These are phyloP conservation scores for Pyrenophora seminiperda DNA, from an alignment of 2,329 filamentous ascomycete species.

Conservation along the genomic window DNA sequence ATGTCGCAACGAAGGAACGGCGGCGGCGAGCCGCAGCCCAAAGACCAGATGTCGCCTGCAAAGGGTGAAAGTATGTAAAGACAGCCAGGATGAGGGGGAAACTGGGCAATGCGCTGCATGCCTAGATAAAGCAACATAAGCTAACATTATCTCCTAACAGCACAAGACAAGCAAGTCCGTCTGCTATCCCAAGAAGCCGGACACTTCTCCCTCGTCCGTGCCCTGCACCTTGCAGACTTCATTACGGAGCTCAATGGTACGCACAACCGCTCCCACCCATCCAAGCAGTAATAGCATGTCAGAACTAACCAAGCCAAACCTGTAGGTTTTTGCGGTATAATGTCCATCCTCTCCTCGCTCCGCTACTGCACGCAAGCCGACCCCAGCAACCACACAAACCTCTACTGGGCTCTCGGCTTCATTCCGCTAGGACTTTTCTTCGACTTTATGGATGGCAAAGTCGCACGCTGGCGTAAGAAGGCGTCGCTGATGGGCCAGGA, in stretches of 20 bases:
- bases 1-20: conserved; percentile 16
- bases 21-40: conserved; percentile 35
- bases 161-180: conserved; percentile 75
- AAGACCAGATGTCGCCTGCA: conserved; percentile 46
- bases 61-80: conserved; percentile 52
- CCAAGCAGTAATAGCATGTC: neutral
- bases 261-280: neutral
- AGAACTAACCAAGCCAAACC: conserved; percentile 2
- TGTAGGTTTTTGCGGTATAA: conserved; percentile 87
- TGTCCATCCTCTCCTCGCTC: conserved; percentile 94
- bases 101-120: neutral
- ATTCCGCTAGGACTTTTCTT: conserved; percentile 90
- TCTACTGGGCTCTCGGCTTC: conserved; percentile 83
- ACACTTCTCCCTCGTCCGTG: conserved; percentile 68
- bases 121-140: neutral
- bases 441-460: conserved; percentile 96
- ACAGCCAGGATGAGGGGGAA: neutral
- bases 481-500: conserved; percentile 98
- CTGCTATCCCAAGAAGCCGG: conserved; percentile 71
- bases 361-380: conserved; percentile 81
- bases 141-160: conserved; percentile 48
- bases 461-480: conserved; percentile 95
- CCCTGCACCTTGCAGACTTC: conserved; percentile 78
- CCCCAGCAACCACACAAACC: conserved; percentile 66
- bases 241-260: conserved; percentile 80